Percentiles rank a stretch among this genome's conserved stretches.
phyloP scores from a whole-genome alignment of 2,329 filamentous ascomycete species.

The Ophiocordyceps robertsii region DNA sequence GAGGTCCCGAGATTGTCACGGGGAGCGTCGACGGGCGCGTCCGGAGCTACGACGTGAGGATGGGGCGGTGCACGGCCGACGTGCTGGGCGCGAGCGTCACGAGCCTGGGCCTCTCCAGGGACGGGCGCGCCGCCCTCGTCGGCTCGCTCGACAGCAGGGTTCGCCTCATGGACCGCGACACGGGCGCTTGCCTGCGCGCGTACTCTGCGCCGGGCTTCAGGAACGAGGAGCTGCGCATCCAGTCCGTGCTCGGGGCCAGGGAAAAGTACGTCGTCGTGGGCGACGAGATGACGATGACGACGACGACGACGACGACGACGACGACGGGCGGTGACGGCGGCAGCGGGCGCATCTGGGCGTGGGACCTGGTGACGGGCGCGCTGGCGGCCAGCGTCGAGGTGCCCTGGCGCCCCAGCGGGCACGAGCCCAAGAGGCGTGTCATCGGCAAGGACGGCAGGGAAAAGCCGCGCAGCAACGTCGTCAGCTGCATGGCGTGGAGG shows the following conservation, averaged over 20 bases:
- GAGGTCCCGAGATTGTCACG: constrained; percentile 46
- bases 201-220: constrained; percentile 46
- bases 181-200: constrained; percentile 58
- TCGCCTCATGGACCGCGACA: constrained; percentile 66
- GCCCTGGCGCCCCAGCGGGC: constrained; percentile 40
- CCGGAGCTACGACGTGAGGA: constrained; percentile 69
- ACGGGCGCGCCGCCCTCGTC: constrained; percentile 62
- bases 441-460: constrained; percentile 47
- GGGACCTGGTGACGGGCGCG: constrained; percentile 71
- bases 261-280: constrained; percentile 72
- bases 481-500: constrained; percentile 50
- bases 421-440: constrained; percentile 33
- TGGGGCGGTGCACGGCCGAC: constrained; percentile 58
- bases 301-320: constrained; percentile 12
- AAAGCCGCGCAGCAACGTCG: constrained; percentile 44
- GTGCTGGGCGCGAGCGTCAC: constrained; percentile 62
- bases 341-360: constrained; percentile 58
- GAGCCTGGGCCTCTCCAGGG: constrained; percentile 55
- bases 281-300: constrained; percentile 45
- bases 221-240: constrained; percentile 62
- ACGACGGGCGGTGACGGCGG: constrained; percentile 14
- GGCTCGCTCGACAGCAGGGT: constrained; percentile 64
- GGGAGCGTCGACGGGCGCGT: constrained; percentile 79
- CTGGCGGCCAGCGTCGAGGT: constrained; percentile 47
- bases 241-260: constrained; percentile 59